Percentiles rank a stretch among this genome's conserved stretches.
These are phyloP conservation scores for Wallacemonas sp. DNA, from an alignment of 208 protist genomes.

Conservation along the genomic window DNA sequence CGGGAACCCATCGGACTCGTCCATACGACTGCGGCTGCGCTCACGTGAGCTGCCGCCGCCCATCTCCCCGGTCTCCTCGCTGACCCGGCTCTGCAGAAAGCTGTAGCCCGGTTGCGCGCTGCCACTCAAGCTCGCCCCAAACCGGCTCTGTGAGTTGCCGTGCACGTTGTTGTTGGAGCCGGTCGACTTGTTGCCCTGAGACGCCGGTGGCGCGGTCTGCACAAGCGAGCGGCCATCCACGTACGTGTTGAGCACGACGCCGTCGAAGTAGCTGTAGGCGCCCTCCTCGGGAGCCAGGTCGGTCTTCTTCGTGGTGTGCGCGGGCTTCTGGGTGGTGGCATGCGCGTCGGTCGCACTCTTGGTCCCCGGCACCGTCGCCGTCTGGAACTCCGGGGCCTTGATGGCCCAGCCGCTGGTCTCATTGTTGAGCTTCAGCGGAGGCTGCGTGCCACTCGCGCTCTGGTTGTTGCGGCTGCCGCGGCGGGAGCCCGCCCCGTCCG, in stretches of 20 bases:
- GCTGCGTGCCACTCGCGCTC: too few relatives aligned
- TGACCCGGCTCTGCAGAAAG: neutral
- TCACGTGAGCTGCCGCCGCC: neutral
- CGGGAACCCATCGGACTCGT: neutral
- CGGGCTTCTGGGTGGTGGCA: too few relatives aligned
- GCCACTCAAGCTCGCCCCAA: neutral
- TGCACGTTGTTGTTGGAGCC: neutral
- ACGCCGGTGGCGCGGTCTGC: neutral
- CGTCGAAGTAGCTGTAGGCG: conserved; percentile 12
- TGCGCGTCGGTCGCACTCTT: neutral
- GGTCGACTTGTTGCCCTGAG: neutral
- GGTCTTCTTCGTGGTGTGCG: neutral
- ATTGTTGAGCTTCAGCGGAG: neutral
- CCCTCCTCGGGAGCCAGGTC: neutral
- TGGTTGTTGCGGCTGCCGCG: too few relatives aligned
- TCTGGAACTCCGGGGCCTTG: neutral
- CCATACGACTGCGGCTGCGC: neutral
- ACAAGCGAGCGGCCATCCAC: neutral
- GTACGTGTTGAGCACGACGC: conserved; percentile 1
- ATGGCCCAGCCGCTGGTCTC: neutral
- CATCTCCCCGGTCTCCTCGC: neutral
- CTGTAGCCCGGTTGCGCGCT: neutral
- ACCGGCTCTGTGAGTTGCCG: neutral
- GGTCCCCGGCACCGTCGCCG: neutral
- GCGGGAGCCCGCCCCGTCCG: too few relatives aligned